A percentile compares a stretch with the other conserved stretches of the same genome.
phyloP scores from a whole-genome alignment of 2,329 filamentous ascomycete species.

The Leptographium flavum region DNA sequence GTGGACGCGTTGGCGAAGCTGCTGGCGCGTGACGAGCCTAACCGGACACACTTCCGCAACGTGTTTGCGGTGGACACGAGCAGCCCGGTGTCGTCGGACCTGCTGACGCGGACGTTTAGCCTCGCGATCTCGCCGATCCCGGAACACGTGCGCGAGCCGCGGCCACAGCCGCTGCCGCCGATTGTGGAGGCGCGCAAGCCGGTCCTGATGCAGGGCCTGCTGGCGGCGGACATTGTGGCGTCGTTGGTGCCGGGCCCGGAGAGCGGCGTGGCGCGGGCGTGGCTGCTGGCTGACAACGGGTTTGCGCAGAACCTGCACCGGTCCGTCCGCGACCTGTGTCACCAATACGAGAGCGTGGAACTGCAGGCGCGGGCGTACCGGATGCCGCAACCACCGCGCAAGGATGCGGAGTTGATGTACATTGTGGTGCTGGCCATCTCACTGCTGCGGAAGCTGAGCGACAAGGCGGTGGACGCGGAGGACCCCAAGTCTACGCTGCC shows the following conservation, averaged over 20 bases:
- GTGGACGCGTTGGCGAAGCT: constrained; percentile 86
- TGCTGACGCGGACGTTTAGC: constrained; percentile 76
- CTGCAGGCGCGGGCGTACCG: constrained; percentile 16
- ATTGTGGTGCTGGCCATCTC: constrained; percentile 56
- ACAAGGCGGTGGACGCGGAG: constrained; percentile 50
- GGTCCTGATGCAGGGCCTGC: constrained; percentile 78
- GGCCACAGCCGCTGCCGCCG: constrained; percentile 44
- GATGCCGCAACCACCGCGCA: constrained; percentile 18
- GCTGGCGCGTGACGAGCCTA: constrained; percentile 84
- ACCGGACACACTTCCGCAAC: constrained; percentile 67
- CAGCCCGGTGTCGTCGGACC: constrained; percentile 53
- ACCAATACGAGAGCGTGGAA: constrained; percentile 33
- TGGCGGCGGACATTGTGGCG: constrained; percentile 79
- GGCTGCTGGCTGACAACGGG: constrained; percentile 72
- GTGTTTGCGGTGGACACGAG: constrained; percentile 64
- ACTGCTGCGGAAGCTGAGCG: constrained; percentile 51
- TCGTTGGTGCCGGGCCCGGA: constrained; percentile 53
- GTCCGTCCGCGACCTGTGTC: constrained; percentile 58
- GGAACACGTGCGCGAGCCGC: constrained; percentile 37
- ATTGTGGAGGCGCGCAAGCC: constrained; percentile 76
- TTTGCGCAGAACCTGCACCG: constrained; percentile 70
- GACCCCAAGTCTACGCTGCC: constrained; percentile 37
- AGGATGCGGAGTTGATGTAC: constrained; percentile 40
- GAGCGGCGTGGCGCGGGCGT: constrained; percentile 55
- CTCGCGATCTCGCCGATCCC: constrained; percentile 77